Evolutionary conservation across 2,329 filamentous ascomycete species (phyloP).

Genomic region (Lachnellula cervina): DNA sequence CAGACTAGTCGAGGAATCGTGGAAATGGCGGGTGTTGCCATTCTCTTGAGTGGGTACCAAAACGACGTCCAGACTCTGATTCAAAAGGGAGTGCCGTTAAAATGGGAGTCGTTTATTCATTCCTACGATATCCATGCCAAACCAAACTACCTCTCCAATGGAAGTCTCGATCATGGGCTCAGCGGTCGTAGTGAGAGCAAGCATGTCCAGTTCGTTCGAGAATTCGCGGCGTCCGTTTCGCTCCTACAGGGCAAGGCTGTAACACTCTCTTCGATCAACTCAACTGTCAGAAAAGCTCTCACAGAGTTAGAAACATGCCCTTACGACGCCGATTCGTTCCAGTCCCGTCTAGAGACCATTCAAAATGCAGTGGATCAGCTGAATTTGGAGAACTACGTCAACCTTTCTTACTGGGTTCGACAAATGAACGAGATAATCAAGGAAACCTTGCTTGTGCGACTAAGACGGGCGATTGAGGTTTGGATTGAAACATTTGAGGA

Average conservation of each 20-base stretch:
- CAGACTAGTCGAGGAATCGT: conserved; percentile 82
- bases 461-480: conserved; percentile 76
- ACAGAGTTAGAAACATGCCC: conserved; percentile 78
- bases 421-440: conserved; percentile 85
- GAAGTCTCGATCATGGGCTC: conserved; percentile 53
- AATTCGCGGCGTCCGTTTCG: conserved; percentile 83
- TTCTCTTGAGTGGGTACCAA: conserved; percentile 83
- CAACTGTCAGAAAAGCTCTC: conserved; percentile 75
- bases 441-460: conserved; percentile 68
- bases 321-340: conserved; percentile 77
- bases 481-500: conserved; percentile 87
- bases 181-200: conserved; percentile 71
- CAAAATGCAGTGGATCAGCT: conserved; percentile 93
- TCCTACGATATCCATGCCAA: conserved; percentile 88
- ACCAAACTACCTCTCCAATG: conserved; percentile 53
- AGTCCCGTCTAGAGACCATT: conserved; percentile 74
- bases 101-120: conserved; percentile 98
- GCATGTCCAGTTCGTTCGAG: conserved; percentile 93
- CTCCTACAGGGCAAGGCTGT: conserved; percentile 83
- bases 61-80: conserved; percentile 85
- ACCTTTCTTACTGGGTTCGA: conserved; percentile 84
- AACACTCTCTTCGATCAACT: conserved; percentile 71
- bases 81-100: conserved; percentile 78
- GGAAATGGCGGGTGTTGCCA: conserved; percentile 80
- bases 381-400: conserved; percentile 93